phyloP scores from a whole-genome alignment of 2,329 filamentous ascomycete genomes.

The Macroventuria anomochaeta region DNA sequence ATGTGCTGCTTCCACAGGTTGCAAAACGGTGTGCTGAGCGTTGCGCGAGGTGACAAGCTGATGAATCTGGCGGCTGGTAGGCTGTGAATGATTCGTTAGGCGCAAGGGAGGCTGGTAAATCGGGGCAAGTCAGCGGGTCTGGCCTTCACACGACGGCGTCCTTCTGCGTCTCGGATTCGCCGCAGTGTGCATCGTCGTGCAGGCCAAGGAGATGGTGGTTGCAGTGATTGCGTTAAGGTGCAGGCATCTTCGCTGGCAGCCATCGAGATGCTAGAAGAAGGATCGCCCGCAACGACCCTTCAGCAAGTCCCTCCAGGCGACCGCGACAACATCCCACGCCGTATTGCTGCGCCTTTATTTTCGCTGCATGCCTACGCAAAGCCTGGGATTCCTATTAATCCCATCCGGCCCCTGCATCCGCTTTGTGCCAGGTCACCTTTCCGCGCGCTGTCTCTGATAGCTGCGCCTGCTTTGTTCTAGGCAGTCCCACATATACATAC shows the following conservation, averaged over 20 bases:
- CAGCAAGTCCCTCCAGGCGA: slow-evolving; percentile 21
- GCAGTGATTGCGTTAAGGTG: slow-evolving; percentile 22
- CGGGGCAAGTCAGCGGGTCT: slow-evolving; percentile 28
- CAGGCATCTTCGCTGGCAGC: slow-evolving; percentile 30
- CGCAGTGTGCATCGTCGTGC: slow-evolving; percentile 16
- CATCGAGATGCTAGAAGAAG: slow-evolving; percentile 25
- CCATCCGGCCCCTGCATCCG: slow-evolving; percentile 27
- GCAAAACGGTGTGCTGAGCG: slow-evolving; percentile 23
- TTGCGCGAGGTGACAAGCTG: slow-evolving; percentile 26
- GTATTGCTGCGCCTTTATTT: slow-evolving; percentile 32
- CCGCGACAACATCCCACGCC: slow-evolving; percentile 21
- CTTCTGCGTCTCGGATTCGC: slow-evolving; percentile 25
- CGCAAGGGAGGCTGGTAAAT: slow-evolving; percentile 18
- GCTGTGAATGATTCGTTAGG: slow-evolving; percentile 21
- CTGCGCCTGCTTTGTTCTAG: slow-evolving; percentile 30
- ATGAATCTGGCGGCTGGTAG: slow-evolving; percentile 20
- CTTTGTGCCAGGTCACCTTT: slow-evolving; percentile 38
- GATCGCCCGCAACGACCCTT: slow-evolving; percentile 16
- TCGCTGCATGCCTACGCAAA: slow-evolving; percentile 22
- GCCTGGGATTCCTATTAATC: slow-evolving; percentile 27
- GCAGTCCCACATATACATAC: slow-evolving; percentile 33
- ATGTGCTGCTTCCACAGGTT: slow-evolving; percentile 11
- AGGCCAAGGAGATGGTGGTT: slow-evolving; percentile 16
- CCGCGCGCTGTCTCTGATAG: slow-evolving; percentile 31
- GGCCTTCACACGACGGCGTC: slow-evolving; percentile 21